Evolutionary conservation across 2,329 filamentous ascomycete genomes (phyloP), one percentile per base, ranked within the genome.

Genomic region (Fusarium sambucinum): DNA sequence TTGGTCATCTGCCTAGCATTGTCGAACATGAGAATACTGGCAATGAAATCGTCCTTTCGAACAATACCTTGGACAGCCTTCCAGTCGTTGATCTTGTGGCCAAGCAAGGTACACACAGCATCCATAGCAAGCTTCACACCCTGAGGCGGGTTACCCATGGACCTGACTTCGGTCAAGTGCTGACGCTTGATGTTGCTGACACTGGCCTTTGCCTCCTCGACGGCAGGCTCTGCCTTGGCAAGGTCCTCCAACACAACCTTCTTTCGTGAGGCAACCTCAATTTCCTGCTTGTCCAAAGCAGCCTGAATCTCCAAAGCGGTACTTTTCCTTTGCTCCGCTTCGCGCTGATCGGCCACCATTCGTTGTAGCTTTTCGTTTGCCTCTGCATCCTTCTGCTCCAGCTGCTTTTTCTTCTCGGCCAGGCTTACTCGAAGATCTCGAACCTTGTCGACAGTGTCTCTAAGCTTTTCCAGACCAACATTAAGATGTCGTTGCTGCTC

Each of bases 401-500:
- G 86, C 78, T 98, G 93, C 3, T 87, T 89, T 82, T 97, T 96
- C 87, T 99, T 99, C 80, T 96, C 90, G 2, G 94, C 94, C 59
- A 99, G 86, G 79, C 94, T 97, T 71, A 88, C 90, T 74, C 95
- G 90, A 62, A 99, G 85, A 78, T 98, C 95, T 64, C 93, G 90
- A 57, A 99, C 96, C 83, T 99, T 98, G 80, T 97, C 94, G 23
- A 98, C 94, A 3, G 96, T 99, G 80, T 98, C 96, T 72, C 93
- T 89, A 29, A 99, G 85, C 80, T 99, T 99, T 83, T 99, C 96
- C 3, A 99, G 87, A 85, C 96, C 96, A 58, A 98, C 94, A 75
- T 99, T 99, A 66, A 99, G 85, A 86, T 99, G 96, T 30, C 96
- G 92, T 77, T 99, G 96, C 79, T 99, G 96, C 78, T 99, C 96